A percentile compares a stretch with the other conserved stretches of the same genome.
Conservation (phyloP, 148 eudicot genomes). For the Rhododendron mucronatum region DNA sequence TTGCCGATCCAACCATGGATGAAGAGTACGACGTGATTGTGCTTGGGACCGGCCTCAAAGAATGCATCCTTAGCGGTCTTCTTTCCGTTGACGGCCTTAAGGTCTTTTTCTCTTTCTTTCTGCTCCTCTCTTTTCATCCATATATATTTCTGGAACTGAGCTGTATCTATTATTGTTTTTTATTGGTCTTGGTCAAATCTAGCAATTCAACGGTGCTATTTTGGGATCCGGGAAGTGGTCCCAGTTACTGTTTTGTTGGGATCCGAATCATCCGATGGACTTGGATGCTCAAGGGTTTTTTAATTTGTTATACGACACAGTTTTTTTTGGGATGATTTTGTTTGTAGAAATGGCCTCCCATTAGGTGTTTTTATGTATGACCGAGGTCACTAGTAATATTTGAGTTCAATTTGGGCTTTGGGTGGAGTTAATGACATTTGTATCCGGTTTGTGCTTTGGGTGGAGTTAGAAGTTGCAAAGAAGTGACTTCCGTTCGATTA, state of each 20-base stretch:
- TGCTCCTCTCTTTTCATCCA: not conserved
- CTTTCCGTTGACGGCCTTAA: slow-evolving; percentile 9
- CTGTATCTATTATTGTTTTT: not conserved
- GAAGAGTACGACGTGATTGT: slow-evolving; percentile 12
- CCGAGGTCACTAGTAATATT: not conserved
- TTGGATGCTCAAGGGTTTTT: not conserved
- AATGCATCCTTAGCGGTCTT: slow-evolving; percentile 12
- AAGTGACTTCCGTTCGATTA: not conserved
- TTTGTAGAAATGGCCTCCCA: not conserved
- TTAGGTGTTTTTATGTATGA: not conserved
- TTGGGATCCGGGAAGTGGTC: slow-evolving; percentile 1
- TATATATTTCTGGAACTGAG: not conserved
- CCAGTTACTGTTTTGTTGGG: not conserved
- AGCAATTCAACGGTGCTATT: not conserved
- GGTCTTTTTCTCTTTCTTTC: not conserved
- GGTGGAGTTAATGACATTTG: not conserved
- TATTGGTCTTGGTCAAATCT: not conserved
- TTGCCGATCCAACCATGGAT: slow-evolving; percentile 13
- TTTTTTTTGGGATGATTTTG: not conserved
- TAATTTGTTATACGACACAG: not conserved
- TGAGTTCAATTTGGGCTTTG: not conserved
- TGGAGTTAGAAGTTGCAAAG: not conserved
- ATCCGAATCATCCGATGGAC: not conserved
- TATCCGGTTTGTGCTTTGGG: not conserved
- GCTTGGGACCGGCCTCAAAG: slow-evolving; percentile 12